These are phyloP conservation scores for Dysphania ambrosioides DNA, from an alignment of 148 eudicot species.

Conservation along the genomic window DNA sequence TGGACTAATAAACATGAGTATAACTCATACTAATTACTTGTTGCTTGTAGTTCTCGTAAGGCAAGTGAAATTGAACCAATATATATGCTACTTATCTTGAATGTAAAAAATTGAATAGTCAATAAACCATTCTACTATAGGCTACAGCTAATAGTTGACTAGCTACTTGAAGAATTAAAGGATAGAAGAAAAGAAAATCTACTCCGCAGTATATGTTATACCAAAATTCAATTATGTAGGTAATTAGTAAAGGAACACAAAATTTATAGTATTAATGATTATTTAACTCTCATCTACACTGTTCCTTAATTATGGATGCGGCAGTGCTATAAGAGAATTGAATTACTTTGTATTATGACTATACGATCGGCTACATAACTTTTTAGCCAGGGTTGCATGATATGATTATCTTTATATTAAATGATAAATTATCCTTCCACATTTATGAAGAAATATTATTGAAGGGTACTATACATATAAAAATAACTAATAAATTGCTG, in stretches of 20 bases:
- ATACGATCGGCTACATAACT: too few relatives aligned
- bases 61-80: neutral
- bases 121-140: neutral
- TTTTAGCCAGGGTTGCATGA: too few relatives aligned
- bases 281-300: too few relatives aligned
- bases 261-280: too few relatives aligned
- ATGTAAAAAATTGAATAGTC: neutral
- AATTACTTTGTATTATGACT: too few relatives aligned
- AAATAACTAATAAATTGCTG: neutral
- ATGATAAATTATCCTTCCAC: too few relatives aligned
- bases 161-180: neutral
- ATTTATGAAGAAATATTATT: neutral
- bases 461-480: neutral
- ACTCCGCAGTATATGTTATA: neutral
- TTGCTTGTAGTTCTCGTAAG: conserved; percentile 13
- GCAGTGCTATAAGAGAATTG: too few relatives aligned
- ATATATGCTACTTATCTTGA: neutral
- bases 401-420: too few relatives aligned
- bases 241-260: too few relatives aligned
- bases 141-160: neutral
- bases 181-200: neutral
- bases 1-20: conserved; percentile 15
- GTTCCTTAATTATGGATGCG: too few relatives aligned
- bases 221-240: too few relatives aligned
- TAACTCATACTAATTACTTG: conserved; percentile 11